Conservation (phyloP, 1,284 basidiomycete species). For the Athelia sp. region DNA sequence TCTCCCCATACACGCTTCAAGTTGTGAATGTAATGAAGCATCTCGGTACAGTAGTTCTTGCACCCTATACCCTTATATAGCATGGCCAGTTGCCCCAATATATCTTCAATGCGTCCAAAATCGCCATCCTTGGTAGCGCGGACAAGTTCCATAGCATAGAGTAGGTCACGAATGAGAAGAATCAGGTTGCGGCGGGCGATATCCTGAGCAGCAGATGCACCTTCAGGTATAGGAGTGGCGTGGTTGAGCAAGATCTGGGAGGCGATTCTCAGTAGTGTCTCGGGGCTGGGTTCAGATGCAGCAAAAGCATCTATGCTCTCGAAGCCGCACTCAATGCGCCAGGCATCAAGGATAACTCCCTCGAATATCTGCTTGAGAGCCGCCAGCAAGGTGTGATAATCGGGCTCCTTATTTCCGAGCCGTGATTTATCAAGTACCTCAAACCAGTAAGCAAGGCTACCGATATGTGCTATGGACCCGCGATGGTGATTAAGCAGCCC, state of each 20-base stretch:
- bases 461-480: slow-evolving; percentile 12
- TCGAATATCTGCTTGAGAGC: slow-evolving; percentile 18
- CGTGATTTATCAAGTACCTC: slow-evolving; percentile 17
- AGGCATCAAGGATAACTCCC: slow-evolving; percentile 20
- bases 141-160: slow-evolving; percentile 19
- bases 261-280: neutral
- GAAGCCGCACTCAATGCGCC: slow-evolving; percentile 17
- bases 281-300: neutral
- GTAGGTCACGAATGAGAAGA: slow-evolving; percentile 18
- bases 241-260: neutral
- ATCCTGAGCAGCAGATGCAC: slow-evolving; percentile 2
- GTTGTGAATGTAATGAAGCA: slow-evolving; percentile 21
- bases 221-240: neutral
- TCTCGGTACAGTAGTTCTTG: slow-evolving; percentile 25
- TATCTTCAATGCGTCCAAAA: slow-evolving; percentile 23
- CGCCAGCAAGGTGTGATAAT: slow-evolving; percentile 21
- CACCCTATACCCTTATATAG: slow-evolving; percentile 23
- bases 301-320: slow-evolving; percentile 5
- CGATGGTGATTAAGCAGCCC: slow-evolving; percentile 16
- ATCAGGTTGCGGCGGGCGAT: slow-evolving; percentile 13
- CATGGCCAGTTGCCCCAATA: slow-evolving; percentile 18
- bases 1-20: slow-evolving; percentile 22
- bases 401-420: slow-evolving; percentile 17
- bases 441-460: slow-evolving; percentile 23
- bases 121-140: slow-evolving; percentile 21